Evolutionary conservation across 768 basidiomycete genomes (phyloP), one percentile per base, ranked within the genome.

Genomic region (Leucocoprinus sp.): DNA sequence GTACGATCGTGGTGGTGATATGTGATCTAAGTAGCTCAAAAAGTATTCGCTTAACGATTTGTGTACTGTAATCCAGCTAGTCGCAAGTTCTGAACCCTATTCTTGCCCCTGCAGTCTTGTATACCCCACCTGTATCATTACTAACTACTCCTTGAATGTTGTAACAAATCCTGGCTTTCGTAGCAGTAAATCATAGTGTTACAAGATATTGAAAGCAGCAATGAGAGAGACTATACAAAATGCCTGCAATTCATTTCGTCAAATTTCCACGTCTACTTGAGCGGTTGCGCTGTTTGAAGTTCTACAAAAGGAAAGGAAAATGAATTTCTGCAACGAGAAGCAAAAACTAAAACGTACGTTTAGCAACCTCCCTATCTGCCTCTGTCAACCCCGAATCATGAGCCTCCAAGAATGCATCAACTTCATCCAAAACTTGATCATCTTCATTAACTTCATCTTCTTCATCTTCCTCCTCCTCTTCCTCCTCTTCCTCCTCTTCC

Each of bases 301-400:
- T 61, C 61, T 63, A 33, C 14, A 27, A 22, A 33, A 43, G 35
- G 33, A 27, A 12, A 37, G 28, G 41, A 42, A 19, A 15, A 38
- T 36, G 8, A 40, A 2, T 28, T 5, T 15, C 5, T 35, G 31
- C 23, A 49, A 11, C 11, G 22, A 0, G 23, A 19, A 35, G 33
- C 21, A 4, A 47, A 47, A 8, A 39, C 42, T 21, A 21, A 8
- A 4, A 59, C 73, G 51, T 52, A 84, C 86, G 87, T 64, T 83
- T 81, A 5, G 84, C 84, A 17, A 84, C 74, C 52, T 78, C 75
- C 60, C 83, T 79, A 56, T 92, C 85, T 3, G 80, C 86, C 49
- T 86, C 84, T 3, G 82, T 80, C 43, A 91, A 67, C 14, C 88
- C 87, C 5, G 84, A 80, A 64, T 91, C 93, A 60, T 97, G 88